Base-by-base conservation (phyloP, 106 monocot genomes). In the Gastrodia elata region DNA sequence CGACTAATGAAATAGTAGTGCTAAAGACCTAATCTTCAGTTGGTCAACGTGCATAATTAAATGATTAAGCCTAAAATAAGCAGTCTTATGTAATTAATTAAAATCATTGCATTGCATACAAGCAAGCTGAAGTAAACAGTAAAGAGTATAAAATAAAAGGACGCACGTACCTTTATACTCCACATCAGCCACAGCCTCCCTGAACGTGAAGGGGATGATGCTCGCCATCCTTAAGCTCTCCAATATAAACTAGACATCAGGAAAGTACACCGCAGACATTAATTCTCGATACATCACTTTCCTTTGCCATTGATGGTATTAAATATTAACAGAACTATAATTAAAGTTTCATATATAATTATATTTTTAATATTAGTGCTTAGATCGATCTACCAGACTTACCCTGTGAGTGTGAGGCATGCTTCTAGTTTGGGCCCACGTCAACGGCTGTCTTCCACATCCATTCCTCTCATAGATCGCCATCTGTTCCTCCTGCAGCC, bases 111-210 rank as follows among this genome's bases (percentile, higher is more conserved):
- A n/a, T n/a, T n/a, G n/a, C n/a, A n/a, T n/a, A n/a, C n/a, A n/a
- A n/a, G n/a, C n/a, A n/a, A n/a, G n/a, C n/a, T n/a, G n/a, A n/a
- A n/a, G n/a, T n/a, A n/a, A n/a, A n/a, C n/a, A n/a, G n/a, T n/a
- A n/a, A n/a, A n/a, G n/a, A n/a, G n/a, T n/a, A n/a, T n/a, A n/a
- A n/a, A n/a, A n/a, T n/a, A n/a, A n/a, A n/a, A n/a, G n/a, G n/a
- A n/a, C n/a, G n/a, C n/a, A n/a, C n/a, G n/a, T n/a, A 91, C 94
- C 94, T 80, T 91, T 89, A 81, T 89, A 89, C 68, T 94, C 91
- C 52, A 94, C 94, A 69, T 91, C 94, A 25, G 75, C 85, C 56
- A 89, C 89, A 10, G 94, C 91, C 74, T 94, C 94, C 72, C 94
- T 85, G 41, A 89, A 94, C 2, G 94, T 89, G 91, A 89, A 94